Base-by-base conservation (phyloP, 139 green algal species). In the Coccomyxa sp. region DNA sequence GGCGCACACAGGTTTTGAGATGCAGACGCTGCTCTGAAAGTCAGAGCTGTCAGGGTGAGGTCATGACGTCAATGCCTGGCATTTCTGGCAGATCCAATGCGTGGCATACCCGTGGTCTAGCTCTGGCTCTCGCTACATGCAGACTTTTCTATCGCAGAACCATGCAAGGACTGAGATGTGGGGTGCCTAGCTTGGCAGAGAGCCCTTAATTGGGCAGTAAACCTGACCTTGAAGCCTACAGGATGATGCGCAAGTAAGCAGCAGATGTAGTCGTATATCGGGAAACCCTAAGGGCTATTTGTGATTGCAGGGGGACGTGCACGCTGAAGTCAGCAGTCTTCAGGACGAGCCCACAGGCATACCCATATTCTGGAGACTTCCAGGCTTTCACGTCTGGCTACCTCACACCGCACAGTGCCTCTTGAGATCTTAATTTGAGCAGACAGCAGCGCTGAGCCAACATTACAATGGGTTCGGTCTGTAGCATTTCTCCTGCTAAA, bases 401-500 rank as follows among this genome's bases (percentile, higher is more conserved):
- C 44, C 44, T 58, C 44, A 58, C 10, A 14, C 44, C 10, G 44
- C 44, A 58, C 44, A n/a, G 10, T 58, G 14, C 44, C 44, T 58
- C 44, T 10, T 58, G 10, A 14, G 12, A 58, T 10, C 44, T 58
- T 10, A 58, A 27, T 10, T 14, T 14, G 14, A 14, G 44, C 12
- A 58, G 44, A 10, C 44, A 27, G 44, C 12, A 58, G 44, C 10
- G 14, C 44, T 58, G 14, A 27, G 14, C 44, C 14, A 14, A 58
- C 44, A 58, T 10, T 58, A 14, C 12, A 58, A 14, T 10, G 12
- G 44, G 44, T 10, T 14, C 10, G 12, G 12, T 58, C 44, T 27
- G 44, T 58, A 58, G 44, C 44, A 58, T 58, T n/a, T n/a, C n/a
- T n/a, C n/a, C n/a, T n/a, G 44, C 44, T 58, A 58, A 58, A 58